Evolutionary conservation across 805 yeast species (phyloP).

Genomic region (Wickerhamiella bombiphila): DNA sequence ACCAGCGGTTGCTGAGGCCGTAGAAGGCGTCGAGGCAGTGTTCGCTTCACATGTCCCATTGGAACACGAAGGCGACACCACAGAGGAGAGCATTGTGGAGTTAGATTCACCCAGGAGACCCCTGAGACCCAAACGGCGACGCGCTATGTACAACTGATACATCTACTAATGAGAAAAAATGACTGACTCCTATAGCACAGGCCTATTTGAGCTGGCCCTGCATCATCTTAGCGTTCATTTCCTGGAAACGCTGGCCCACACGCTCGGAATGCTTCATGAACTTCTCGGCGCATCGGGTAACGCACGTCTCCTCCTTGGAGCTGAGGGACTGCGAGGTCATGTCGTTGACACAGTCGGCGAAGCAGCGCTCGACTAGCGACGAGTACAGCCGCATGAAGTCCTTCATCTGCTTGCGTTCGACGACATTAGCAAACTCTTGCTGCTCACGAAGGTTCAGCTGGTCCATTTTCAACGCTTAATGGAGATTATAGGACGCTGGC

Average conservation of each 20-base stretch:
- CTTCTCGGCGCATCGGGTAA: slow-evolving; percentile 88
- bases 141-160: too few relatives aligned
- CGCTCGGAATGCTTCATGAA: slow-evolving; percentile 96
- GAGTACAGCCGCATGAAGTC: slow-evolving; percentile 97
- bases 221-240: slow-evolving; percentile 46
- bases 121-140: too few relatives aligned
- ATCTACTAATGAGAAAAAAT: background rate
- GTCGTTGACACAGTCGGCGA: slow-evolving; percentile 94
- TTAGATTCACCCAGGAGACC: too few relatives aligned
- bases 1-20: background rate
- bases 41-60: background rate
- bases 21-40: background rate
- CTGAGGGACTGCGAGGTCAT: slow-evolving; percentile 86
- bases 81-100: too few relatives aligned
- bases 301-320: slow-evolving; percentile 70
- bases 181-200: background rate
- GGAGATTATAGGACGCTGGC: too few relatives aligned
- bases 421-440: slow-evolving; percentile 87
- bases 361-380: slow-evolving; percentile 89
- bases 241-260: slow-evolving; percentile 98
- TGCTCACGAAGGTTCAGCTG: slow-evolving; percentile 90
- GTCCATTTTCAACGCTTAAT: slow-evolving; percentile 79
- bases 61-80: background rate
- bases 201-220: slow-evolving; percentile 13
- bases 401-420: slow-evolving; percentile 95